These are phyloP conservation scores for Mycena albidolilacea DNA, from an alignment of 768 basidiomycete genomes.

Conservation along the genomic window DNA sequence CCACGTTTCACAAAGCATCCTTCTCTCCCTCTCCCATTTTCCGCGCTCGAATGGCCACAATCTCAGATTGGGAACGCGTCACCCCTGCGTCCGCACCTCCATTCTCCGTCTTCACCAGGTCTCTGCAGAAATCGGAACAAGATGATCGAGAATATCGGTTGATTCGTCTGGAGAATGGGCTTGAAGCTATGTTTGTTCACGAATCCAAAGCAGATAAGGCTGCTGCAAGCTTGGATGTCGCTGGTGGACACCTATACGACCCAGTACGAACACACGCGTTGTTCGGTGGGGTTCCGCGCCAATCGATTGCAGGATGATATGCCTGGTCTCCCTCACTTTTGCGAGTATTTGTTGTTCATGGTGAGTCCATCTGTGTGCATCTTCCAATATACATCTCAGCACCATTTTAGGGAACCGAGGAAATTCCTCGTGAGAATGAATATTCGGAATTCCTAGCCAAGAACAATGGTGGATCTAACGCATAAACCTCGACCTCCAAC, in stretches of 20 bases:
- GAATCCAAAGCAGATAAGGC: conserved; percentile 94
- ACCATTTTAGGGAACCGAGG: conserved; percentile 76
- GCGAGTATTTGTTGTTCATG: conserved; percentile 97
- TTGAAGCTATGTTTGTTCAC: conserved; percentile 87
- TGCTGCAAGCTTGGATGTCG: conserved; percentile 94
- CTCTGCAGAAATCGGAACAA: too few species aligned
- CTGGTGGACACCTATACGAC: conserved; percentile 94
- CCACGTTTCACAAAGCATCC: too few species aligned
- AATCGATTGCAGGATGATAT: conserved; percentile 75
- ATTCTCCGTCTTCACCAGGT: too few species aligned
- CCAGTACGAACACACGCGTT: conserved; percentile 71
- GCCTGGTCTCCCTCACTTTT: conserved; percentile 95
- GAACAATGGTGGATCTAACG: conserved; percentile 91
- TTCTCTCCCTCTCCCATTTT: too few species aligned
- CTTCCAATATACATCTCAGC: conserved; percentile 16
- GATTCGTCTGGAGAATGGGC: conserved; percentile 88
- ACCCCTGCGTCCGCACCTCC: too few species aligned
- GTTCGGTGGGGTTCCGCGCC: background rate
- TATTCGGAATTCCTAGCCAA: conserved; percentile 92
- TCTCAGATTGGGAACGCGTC: too few species aligned
- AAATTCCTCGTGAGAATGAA: conserved; percentile 93
- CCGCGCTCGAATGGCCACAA: too few species aligned
- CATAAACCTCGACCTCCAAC: conserved; percentile 91
- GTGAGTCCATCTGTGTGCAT: conserved; percentile 59
- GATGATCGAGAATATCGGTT: too few species aligned